Evolutionary conservation across 805 yeast species (phyloP), one percentile per base, ranked within the genome.

Genomic region (Yarrowia osloensis): DNA sequence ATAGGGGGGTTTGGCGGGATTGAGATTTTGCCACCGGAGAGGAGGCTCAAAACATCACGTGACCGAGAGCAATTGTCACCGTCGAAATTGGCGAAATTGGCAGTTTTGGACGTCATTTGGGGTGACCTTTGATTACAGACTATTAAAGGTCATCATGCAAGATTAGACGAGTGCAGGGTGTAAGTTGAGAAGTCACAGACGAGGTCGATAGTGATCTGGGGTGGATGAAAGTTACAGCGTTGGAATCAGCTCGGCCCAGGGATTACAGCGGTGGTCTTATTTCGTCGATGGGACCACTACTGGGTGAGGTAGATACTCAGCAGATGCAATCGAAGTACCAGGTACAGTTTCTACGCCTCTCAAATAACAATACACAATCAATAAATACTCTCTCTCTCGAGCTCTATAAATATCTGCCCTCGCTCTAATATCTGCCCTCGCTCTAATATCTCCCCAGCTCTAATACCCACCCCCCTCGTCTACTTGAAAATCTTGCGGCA

Each of bases 371-470:
- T n/a, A n/a, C 42, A 37, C 29, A 11, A 24, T 17, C 33, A 46
- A 50, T 50, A 50, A 50, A 50, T 50, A 50, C 26, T 21, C 37
- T 49, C 54, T 46, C 47, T 47, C 17, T 47, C 52, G 52, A 46
- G 52, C 37, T 49, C 55, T 49, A 50, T 50, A 50, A 50, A 50
- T 50, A 50, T 49, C 55, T 44, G 15, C 28, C 39, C n/a, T 29
- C n/a, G n/a, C n/a, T n/a, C n/a, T n/a, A n/a, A n/a, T n/a, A n/a
- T n/a, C n/a, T n/a, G n/a, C n/a, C n/a, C n/a, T n/a, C n/a, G n/a
- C n/a, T n/a, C n/a, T n/a, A n/a, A n/a, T n/a, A n/a, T n/a, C n/a
- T n/a, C n/a, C n/a, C n/a, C n/a, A n/a, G n/a, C n/a, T n/a, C n/a
- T n/a, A n/a, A n/a, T n/a, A n/a, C n/a, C n/a, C n/a, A n/a, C n/a